These are phyloP conservation scores for Scheffersomyces lignicola DNA, from an alignment of 1,139 yeast species.

Conservation along the genomic window DNA sequence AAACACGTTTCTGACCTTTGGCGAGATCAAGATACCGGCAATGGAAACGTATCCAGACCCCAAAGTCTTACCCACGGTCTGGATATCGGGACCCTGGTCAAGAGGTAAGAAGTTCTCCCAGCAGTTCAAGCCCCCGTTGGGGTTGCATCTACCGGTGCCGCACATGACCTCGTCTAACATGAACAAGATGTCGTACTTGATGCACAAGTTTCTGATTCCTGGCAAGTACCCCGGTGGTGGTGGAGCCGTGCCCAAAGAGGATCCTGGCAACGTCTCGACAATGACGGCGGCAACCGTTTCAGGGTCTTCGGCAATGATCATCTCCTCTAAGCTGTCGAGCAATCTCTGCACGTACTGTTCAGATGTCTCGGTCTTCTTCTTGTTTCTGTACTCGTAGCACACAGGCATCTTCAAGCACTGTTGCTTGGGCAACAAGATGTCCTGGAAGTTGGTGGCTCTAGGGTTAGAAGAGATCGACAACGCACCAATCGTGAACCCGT, in stretches of 20 bases:
- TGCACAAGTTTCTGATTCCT: constrained; percentile 53
- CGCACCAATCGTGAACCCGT: constrained; percentile 59
- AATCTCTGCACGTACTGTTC: constrained; percentile 50
- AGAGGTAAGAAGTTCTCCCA: constrained; percentile 46
- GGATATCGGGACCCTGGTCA: constrained; percentile 57
- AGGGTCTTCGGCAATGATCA: constrained; percentile 50
- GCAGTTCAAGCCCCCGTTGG: constrained; percentile 42
- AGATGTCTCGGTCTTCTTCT: constrained; percentile 45
- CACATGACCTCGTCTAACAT: constrained; percentile 68
- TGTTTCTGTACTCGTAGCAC: constrained; percentile 51
- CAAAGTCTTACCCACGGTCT: constrained; percentile 62
- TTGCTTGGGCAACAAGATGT: constrained; percentile 40
- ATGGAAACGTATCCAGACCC: constrained; percentile 65
- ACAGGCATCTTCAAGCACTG: constrained; percentile 47
- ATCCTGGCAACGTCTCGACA: constrained; percentile 60
- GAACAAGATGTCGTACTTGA: constrained; percentile 58
- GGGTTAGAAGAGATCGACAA: constrained; percentile 48
- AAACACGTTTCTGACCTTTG: constrained; percentile 46
- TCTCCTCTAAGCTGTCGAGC: constrained; percentile 47
- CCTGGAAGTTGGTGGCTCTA: constrained; percentile 42
- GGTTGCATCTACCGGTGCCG: constrained; percentile 53
- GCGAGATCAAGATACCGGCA: constrained; percentile 58
- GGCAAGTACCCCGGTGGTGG: constrained; percentile 59
- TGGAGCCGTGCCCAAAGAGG: constrained; percentile 55
- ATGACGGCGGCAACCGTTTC: constrained; percentile 53